Evolutionary conservation across 2,329 filamentous ascomycete genomes (phyloP).

Genomic region (Cephalotrichum gorgonifer): DNA sequence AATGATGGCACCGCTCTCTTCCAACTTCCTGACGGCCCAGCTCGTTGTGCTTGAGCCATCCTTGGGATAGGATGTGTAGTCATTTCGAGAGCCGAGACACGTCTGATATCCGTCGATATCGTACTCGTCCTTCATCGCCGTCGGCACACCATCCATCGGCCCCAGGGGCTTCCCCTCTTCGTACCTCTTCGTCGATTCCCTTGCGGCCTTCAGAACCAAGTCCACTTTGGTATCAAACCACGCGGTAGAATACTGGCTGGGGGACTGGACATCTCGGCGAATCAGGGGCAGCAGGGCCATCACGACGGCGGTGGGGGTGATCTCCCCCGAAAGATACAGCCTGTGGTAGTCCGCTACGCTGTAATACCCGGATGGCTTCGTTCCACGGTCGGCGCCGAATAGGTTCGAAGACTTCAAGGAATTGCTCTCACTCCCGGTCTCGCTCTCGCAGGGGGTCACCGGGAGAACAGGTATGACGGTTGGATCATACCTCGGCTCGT

Average conservation of each 20-base stretch:
- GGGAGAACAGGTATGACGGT: slow-evolving; percentile 30
- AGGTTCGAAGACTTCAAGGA: neutral
- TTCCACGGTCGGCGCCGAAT: neutral
- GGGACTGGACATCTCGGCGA: slow-evolving; percentile 23
- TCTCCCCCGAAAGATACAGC: slow-evolving; percentile 30
- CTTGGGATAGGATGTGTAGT: slow-evolving; percentile 39
- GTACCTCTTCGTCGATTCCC: slow-evolving; percentile 33
- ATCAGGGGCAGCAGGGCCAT: slow-evolving; percentile 34
- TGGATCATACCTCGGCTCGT: slow-evolving; percentile 34
- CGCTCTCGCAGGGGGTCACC: slow-evolving; percentile 27
- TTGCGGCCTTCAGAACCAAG: slow-evolving; percentile 29
- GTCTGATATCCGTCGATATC: slow-evolving; percentile 65
- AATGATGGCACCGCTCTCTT: slow-evolving; percentile 60
- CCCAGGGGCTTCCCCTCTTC: slow-evolving; percentile 47
- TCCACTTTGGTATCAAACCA: slow-evolving; percentile 34
- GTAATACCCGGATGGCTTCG: slow-evolving; percentile 13
- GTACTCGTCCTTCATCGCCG: slow-evolving; percentile 68
- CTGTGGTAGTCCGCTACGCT: slow-evolving; percentile 33
- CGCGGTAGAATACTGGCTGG: slow-evolving; percentile 28
- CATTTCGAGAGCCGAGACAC: slow-evolving; percentile 50
- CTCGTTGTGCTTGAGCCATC: slow-evolving; percentile 36
- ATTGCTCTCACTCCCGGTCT: slow-evolving; percentile 3
- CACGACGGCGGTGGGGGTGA: slow-evolving; percentile 35
- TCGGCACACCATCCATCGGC: slow-evolving; percentile 61
- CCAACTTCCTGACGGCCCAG: slow-evolving; percentile 61